phyloP scores from a whole-genome alignment of 345 rosid species.

The Syzygium aqueum region DNA sequence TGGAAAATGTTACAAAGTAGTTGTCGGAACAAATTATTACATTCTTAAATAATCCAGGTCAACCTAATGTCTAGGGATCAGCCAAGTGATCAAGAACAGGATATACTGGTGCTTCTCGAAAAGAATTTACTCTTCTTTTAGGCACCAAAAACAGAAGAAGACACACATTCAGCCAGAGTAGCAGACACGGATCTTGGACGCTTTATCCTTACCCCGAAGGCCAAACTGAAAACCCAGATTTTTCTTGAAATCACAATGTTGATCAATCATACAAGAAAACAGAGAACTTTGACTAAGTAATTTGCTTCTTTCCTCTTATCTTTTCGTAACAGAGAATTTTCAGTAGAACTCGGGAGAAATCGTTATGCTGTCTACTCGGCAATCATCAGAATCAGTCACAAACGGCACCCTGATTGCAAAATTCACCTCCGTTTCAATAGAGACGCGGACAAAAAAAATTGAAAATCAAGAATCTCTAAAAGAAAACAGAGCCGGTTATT shows the following conservation, averaged over 20 bases:
- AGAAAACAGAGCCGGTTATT: background rate
- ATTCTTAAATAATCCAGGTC: background rate
- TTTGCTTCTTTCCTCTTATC: background rate
- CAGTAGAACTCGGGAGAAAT: background rate
- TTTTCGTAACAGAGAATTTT: background rate
- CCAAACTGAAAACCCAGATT: background rate
- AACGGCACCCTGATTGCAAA: background rate
- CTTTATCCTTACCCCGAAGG: background rate
- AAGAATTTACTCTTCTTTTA: background rate
- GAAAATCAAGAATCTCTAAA: background rate
- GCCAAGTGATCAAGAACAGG: background rate
- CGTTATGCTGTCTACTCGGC: background rate
- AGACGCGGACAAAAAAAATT: too few species aligned
- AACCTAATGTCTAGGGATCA: background rate
- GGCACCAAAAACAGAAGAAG: background rate
- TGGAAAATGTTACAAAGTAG: background rate
- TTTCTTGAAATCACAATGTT: background rate
- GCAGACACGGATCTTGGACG: background rate
- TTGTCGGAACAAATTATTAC: background rate
- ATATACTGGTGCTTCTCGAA: background rate
- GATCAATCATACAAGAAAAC: background rate
- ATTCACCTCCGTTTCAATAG: background rate
- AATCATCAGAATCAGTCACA: background rate
- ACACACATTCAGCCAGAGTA: background rate
- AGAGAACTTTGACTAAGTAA: background rate